Evolutionary conservation across 1,139 yeast genomes (phyloP), one percentile per base, ranked within the genome.

Genomic region (Zygoascus sp.): DNA sequence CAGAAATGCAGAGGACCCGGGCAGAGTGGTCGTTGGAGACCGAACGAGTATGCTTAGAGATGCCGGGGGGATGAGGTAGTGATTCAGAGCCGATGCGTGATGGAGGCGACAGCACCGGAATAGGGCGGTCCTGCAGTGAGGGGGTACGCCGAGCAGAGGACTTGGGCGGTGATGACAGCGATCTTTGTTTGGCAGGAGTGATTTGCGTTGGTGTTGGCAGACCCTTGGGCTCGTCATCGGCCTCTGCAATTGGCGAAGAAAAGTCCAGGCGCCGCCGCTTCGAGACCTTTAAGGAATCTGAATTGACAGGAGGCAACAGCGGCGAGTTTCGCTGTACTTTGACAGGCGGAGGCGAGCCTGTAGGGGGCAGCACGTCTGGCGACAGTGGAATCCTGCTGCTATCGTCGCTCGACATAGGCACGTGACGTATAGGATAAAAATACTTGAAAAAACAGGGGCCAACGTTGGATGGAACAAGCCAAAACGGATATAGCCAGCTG

Each of bases 21-120:
- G 9, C 4, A 13, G 19, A 2, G 3, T 20, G 32, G 16, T 10
- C 41, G 2, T 9, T 7, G 6, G 41, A 38, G 15, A 15, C 42
- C 16, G 34, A 43, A 15, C 32, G 39, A 13, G 7, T 21, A 11
- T 13, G 35, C 28, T 20, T 25, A 21, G 9, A 32, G 13, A 20
- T 16, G 16, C 23, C 39, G 8, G 11, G 38, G 22, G 32, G 37
- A 11, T 23, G 27, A 23, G 27, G 27, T 23, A 23, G 7, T 23
- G 43, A 22, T 21, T 20, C 38, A 20, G 15, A 38, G 5, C 27
- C 36, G 2, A 40, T 13, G 2, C 40, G 32, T n/a, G 45, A 42
- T 5, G 64, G 64, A 9, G 64, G 64, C 11, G 64, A 58, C 13
- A 61, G 50, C 10, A 58, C 59, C 1, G 65, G 65, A 15, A 61